phyloP scores from a whole-genome alignment of 805 yeast genomes.

The Saccharomycopsis microspora region DNA sequence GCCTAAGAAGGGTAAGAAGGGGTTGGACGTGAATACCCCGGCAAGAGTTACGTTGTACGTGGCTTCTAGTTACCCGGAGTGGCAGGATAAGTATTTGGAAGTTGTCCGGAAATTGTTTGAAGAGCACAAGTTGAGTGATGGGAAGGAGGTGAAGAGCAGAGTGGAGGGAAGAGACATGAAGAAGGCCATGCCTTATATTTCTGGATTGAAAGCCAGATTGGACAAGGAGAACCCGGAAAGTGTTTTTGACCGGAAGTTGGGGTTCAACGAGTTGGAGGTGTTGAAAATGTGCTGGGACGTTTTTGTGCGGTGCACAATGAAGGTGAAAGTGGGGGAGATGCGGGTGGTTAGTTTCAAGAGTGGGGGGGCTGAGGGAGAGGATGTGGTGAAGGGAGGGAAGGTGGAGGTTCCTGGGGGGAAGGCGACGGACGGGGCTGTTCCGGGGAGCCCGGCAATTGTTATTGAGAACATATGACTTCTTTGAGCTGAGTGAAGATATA shows the following conservation, averaged over 20 bases:
- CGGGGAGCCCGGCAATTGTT: constrained; percentile 86
- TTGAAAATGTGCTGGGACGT: constrained; percentile 44
- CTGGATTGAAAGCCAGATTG: constrained; percentile 73
- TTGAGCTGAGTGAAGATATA: not conserved
- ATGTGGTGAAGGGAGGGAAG: constrained; percentile 57
- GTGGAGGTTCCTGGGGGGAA: constrained; percentile 56
- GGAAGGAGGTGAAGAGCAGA: constrained; percentile 47
- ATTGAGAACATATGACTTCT: not conserved
- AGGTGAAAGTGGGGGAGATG: constrained; percentile 41
- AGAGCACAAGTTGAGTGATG: constrained; percentile 50
- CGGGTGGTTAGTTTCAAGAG: constrained; percentile 51
- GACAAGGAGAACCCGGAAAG: constrained; percentile 54
- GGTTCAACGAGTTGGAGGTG: constrained; percentile 66
- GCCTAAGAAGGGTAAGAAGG: constrained; percentile 76
- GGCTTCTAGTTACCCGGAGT: constrained; percentile 80
- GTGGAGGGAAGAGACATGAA: constrained; percentile 81
- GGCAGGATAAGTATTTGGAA: constrained; percentile 77
- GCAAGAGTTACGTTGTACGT: constrained; percentile 62
- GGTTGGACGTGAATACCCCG: constrained; percentile 63
- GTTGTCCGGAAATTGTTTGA: constrained; percentile 71
- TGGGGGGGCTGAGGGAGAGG: constrained; percentile 52
- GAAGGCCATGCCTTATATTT: constrained; percentile 96
- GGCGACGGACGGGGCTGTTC: constrained; percentile 73
- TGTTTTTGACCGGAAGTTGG: constrained; percentile 83
- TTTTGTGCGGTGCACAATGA: constrained; percentile 55